Evolutionary conservation across 441 rosid species (phyloP).

Genomic region (Mallotus japonicus): DNA sequence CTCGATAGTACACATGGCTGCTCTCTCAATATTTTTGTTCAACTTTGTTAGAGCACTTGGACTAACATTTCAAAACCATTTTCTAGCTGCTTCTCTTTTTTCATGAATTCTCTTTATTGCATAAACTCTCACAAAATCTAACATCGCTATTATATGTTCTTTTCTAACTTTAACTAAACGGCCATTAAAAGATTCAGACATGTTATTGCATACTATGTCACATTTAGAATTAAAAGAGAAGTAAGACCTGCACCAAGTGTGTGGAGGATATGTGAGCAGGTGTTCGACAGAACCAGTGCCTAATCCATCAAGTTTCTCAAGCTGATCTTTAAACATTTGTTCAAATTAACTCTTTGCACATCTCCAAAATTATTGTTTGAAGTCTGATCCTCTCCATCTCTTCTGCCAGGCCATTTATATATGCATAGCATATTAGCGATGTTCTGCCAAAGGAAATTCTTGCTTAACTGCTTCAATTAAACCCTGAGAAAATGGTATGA

Average conservation of each 20-base stretch:
- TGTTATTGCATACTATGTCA: not conserved
- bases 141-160: not conserved
- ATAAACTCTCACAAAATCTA: not conserved
- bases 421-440: no score
- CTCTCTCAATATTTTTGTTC: not conserved
- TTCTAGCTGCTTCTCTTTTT: not conserved
- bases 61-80: not conserved
- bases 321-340: not conserved
- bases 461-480: no score
- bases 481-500: no score
- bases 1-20: not conserved
- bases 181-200: not conserved
- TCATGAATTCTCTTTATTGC: not conserved
- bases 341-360: not conserved
- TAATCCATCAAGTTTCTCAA: not conserved
- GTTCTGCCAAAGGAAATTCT: no score
- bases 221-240: not conserved
- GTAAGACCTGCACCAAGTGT: not conserved
- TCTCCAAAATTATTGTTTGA: no score
- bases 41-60: not conserved
- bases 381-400: no score
- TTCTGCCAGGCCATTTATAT: no score
- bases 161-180: not conserved
- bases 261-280: not conserved
- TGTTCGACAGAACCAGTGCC: not conserved